Evolutionary conservation across 1,284 basidiomycete genomes (phyloP), one percentile per base, ranked within the genome.

Genomic region (Cutaneotrichosporon spelunceum): DNA sequence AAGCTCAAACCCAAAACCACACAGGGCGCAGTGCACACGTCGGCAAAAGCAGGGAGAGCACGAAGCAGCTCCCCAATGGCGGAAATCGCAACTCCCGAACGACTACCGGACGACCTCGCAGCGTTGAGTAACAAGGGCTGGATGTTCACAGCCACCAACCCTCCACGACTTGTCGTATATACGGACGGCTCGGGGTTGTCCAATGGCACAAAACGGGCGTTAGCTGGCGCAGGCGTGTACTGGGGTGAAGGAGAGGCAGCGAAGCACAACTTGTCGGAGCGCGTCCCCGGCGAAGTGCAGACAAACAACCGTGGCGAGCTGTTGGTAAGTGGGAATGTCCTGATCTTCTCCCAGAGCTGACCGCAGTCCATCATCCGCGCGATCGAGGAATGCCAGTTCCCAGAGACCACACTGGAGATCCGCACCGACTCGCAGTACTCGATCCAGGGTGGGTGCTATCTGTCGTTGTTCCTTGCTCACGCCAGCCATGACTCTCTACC

Each of bases 281-380:
- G 76, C 4, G 72, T 80, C 2, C 78, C 78, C 0, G 79, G 79
- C 2, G 19, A 50, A 0, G 26, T 72, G 34, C 79, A 80, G 67
- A 80, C 79, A 6, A 80, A 80, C 60, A 80, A 80, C 59, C 68
- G 79, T n/a, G 79, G 75, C 45, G 79, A 80, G 60, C 58, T 80
- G 14, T 67, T 80, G 16, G 78, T 79, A 29, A 60, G 74, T 68
- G 23, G 9, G 19, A 4, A 3, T 6, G 5, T 10, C 36, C 34
- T 27, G n/a, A 24, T 2, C 6, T 8, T 2, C 13, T 19, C 5
- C 34, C 21, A 4, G 23, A 33, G 24, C 59, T 62, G 21, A 57
- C 54, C 1, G 21, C 65, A 79, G 77, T 72, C 78, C 14, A 78
- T 80, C 29, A 76, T 80, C 39, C 65, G 77, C 56, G 78, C 78